These are phyloP conservation scores for Russula brevipes DNA, from an alignment of 768 basidiomycete genomes.

Conservation along the genomic window DNA sequence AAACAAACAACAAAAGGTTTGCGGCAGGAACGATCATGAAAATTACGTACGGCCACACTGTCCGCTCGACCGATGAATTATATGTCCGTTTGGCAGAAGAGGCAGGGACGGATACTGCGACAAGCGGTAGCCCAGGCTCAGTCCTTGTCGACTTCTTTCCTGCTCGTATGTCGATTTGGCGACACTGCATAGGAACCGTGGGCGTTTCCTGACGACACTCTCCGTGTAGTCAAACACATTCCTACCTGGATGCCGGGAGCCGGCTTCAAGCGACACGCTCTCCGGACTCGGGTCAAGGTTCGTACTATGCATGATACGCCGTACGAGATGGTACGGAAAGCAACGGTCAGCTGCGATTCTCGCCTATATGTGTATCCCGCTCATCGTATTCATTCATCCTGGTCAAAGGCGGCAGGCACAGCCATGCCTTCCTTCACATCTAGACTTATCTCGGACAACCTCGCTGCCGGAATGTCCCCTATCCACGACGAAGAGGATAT, in stretches of 20 bases:
- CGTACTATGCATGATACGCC: conserved; percentile 23
- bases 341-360: conserved; percentile 9
- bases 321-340: conserved; percentile 23
- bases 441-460: conserved; percentile 19
- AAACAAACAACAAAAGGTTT: conserved; percentile 27
- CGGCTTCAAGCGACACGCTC: conserved; percentile 25
- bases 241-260: conserved; percentile 27
- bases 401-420: conserved; percentile 22
- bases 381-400: neutral
- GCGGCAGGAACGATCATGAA: conserved; percentile 32
- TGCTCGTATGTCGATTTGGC: conserved; percentile 26
- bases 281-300: conserved; percentile 23
- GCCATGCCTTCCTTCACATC: conserved; percentile 25
- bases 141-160: conserved; percentile 36
- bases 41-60: conserved; percentile 33
- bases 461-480: conserved; percentile 4
- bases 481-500: conserved; percentile 23
- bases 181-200: neutral
- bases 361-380: neutral
- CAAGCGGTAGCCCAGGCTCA: conserved; percentile 28
- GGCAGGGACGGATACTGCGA: conserved; percentile 26
- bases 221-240: conserved; percentile 17
- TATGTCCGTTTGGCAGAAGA: conserved; percentile 31
- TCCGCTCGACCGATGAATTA: conserved; percentile 31
- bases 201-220: neutral